These are phyloP conservation scores for Aureobasidium melanogenum DNA, from an alignment of 2,329 filamentous ascomycete genomes.

Conservation along the genomic window DNA sequence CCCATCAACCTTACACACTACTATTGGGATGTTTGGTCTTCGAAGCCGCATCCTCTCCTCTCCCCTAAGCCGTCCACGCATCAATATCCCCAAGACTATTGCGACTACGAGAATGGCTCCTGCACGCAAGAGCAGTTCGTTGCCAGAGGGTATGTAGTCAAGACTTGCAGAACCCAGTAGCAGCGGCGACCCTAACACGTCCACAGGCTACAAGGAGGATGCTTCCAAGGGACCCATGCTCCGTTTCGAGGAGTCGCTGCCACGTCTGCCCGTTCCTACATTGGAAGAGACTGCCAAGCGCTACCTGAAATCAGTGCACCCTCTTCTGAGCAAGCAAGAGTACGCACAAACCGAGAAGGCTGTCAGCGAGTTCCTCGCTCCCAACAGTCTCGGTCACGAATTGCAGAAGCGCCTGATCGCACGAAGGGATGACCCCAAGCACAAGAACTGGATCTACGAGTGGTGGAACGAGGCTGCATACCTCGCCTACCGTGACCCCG, in stretches of 20 bases:
- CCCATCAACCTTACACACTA: slow-evolving; percentile 6
- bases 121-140: slow-evolving; percentile 33
- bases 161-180: background rate
- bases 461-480: slow-evolving; percentile 99
- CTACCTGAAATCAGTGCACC: slow-evolving; percentile 72
- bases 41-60: slow-evolving; percentile 12
- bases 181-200: background rate
- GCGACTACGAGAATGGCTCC: slow-evolving; percentile 22
- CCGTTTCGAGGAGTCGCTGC: slow-evolving; percentile 78
- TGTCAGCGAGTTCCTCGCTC: slow-evolving; percentile 78
- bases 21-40: slow-evolving; percentile 13
- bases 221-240: slow-evolving; percentile 71
- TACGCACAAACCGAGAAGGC: slow-evolving; percentile 68
- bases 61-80: slow-evolving; percentile 7
- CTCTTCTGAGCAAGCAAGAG: slow-evolving; percentile 60
- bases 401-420: slow-evolving; percentile 84
- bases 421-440: slow-evolving; percentile 66
- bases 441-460: slow-evolving; percentile 90
- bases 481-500: slow-evolving; percentile 84
- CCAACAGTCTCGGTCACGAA: slow-evolving; percentile 71
- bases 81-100: slow-evolving; percentile 3
- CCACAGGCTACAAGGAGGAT: slow-evolving; percentile 68
- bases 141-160: slow-evolving; percentile 35
- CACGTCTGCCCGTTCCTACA: slow-evolving; percentile 67
- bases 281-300: slow-evolving; percentile 73